Evolutionary conservation across 176 grass and related monocot genomes (phyloP).

Genomic region (Rhynchospora pubera): DNA sequence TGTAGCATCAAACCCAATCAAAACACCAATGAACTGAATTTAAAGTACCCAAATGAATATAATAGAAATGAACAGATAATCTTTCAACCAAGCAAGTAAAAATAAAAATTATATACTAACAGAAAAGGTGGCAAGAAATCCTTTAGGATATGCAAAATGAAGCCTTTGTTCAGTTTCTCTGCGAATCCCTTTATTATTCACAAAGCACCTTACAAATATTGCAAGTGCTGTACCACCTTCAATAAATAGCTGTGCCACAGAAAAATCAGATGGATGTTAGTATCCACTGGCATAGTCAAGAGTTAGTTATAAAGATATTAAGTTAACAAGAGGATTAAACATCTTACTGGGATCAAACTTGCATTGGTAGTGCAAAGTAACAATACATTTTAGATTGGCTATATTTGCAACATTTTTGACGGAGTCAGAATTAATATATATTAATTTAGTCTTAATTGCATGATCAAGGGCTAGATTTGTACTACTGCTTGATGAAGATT

Average conservation of each 20-base stretch:
- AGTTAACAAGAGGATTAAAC: not conserved
- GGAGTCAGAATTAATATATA: not conserved
- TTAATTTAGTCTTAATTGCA: no score
- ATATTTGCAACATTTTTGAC: not conserved
- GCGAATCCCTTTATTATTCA: slow-evolving; percentile 48
- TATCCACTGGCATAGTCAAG: not conserved
- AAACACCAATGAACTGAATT: no score
- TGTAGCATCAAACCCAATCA: no score
- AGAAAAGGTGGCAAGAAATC: slow-evolving; percentile 67
- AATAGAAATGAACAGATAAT: slow-evolving; percentile 7
- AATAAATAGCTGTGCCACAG: slow-evolving; percentile 48
- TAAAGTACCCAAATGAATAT: not conserved
- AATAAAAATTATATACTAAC: slow-evolving; percentile 33
- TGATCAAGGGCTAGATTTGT: not conserved
- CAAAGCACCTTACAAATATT: slow-evolving; percentile 72
- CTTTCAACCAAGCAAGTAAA: slow-evolving; percentile 4
- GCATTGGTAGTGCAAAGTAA: not conserved
- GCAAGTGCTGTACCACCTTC: slow-evolving; percentile 65
- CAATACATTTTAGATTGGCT: not conserved
- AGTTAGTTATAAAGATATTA: not conserved
- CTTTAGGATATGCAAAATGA: slow-evolving; percentile 70
- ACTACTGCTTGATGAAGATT: not conserved
- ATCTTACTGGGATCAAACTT: not conserved
- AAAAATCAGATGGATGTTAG: not conserved
- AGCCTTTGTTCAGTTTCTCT: slow-evolving; percentile 59